Conservation (phyloP, 73 alveolate genomes). For the Paramecium pentaurelia region DNA sequence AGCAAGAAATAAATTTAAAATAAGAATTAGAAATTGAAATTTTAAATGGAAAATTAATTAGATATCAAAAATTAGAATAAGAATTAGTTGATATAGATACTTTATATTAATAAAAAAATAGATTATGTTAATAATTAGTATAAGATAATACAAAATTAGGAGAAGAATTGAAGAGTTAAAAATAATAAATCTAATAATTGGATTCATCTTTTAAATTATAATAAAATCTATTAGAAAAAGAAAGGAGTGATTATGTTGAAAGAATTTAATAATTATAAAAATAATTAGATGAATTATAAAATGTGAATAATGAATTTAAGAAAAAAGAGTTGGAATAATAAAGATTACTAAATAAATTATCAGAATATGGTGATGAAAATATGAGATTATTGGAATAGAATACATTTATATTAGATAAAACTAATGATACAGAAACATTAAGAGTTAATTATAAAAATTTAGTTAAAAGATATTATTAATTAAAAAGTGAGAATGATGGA, state of each 20-base stretch:
- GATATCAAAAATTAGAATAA: conserved; percentile 4
- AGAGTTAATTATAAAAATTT: conserved; percentile 17
- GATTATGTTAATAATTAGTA: not conserved
- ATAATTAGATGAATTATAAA: not conserved
- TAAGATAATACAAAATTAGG: not conserved
- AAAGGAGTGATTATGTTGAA: not conserved
- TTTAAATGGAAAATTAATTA: not conserved
- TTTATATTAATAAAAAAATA: not conserved
- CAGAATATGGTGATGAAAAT: conserved; percentile 23
- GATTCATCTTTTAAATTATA: not conserved
- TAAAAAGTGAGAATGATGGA: conserved; percentile 18
- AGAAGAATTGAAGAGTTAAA: not conserved
- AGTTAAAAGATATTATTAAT: conserved; percentile 17
- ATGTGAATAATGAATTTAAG: conserved; percentile 20
- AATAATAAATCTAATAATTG: not conserved
- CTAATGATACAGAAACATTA: conserved; percentile 43
- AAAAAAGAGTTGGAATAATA: not conserved
- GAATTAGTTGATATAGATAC: conserved; percentile 19
- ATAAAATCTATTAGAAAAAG: not conserved
- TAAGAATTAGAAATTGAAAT: conserved; percentile 12
- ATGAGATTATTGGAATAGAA: conserved; percentile 17
- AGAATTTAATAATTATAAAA: not conserved
- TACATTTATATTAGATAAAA: conserved; percentile 25
- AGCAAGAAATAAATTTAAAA: not conserved
- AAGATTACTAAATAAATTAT: not conserved